Evolutionary conservation across 2,329 filamentous ascomycete species (phyloP).

Genomic region (Albifimbria verrucaria): DNA sequence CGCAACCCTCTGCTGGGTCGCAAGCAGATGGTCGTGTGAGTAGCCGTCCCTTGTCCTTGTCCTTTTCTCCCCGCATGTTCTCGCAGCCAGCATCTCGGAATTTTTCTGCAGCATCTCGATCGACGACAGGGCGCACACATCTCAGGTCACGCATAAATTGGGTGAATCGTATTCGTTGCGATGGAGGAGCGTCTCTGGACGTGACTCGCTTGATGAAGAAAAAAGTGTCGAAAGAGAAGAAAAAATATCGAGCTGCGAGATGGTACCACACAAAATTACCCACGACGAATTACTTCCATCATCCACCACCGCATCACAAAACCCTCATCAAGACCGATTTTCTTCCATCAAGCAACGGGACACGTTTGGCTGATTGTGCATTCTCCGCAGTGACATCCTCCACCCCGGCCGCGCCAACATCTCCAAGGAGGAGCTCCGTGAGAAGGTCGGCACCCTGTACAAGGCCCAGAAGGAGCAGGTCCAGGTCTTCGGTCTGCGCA

Average conservation of each 20-base stretch:
- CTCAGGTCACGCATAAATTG: too few relatives aligned
- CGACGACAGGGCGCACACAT: too few relatives aligned
- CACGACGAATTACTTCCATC: too few relatives aligned
- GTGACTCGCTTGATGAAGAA: too few relatives aligned
- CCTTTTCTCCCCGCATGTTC: constrained; percentile 6
- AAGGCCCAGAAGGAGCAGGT: constrained; percentile 98
- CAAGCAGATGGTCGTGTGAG: constrained; percentile 99
- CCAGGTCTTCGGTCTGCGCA: constrained; percentile 97
- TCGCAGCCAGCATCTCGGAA: constrained; percentile 9
- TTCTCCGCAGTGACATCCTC: constrained; percentile 81
- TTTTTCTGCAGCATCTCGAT: constrained; percentile 5
- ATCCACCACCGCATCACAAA: constrained; percentile 5
- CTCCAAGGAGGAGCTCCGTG: constrained; percentile 97
- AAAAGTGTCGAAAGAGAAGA: too few relatives aligned
- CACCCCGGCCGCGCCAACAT: constrained; percentile 98
- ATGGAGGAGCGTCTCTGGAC: too few relatives aligned
- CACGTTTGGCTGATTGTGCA: constrained; percentile 19
- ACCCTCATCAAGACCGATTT: too few relatives aligned
- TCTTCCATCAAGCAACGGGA: constrained; percentile 6
- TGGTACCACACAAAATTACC: too few relatives aligned
- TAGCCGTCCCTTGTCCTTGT: constrained; percentile 28
- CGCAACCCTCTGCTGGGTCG: constrained; percentile 98
- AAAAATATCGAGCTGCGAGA: too few relatives aligned
- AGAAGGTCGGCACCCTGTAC: constrained; percentile 93
- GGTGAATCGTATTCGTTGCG: too few relatives aligned